Conservation (phyloP, 305 asterid genomes). For the Rubia tinctorum region DNA sequence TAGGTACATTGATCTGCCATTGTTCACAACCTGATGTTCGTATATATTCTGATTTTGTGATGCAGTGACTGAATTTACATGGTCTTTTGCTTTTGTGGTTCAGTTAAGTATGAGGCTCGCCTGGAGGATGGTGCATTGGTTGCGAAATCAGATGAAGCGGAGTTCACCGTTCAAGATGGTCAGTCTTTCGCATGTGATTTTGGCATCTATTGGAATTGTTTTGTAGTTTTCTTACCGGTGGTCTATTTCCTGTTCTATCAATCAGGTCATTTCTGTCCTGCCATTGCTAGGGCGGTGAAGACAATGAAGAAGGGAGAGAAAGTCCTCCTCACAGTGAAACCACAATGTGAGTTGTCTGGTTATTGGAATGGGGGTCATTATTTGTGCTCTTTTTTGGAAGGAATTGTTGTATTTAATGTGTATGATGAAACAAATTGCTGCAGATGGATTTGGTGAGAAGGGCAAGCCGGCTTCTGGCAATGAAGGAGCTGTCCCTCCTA, state of each 20-base stretch:
- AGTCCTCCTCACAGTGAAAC: constrained; percentile 71
- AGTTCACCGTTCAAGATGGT: constrained; percentile 79
- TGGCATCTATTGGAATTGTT: not conserved
- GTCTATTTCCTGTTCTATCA: not conserved
- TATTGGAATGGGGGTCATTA: not conserved
- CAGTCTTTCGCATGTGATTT: not conserved
- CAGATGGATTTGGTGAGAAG: constrained; percentile 97
- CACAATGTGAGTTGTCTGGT: constrained; percentile 55
- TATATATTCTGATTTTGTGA: not conserved
- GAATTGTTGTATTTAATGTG: not conserved
- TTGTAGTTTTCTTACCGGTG: not conserved
- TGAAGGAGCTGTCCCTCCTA: constrained; percentile 73
- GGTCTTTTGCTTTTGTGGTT: not conserved
- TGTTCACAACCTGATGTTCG: not conserved
- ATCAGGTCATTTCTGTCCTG: constrained; percentile 85
- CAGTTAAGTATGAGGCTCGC: constrained; percentile 79
- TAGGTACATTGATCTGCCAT: constrained; percentile 35
- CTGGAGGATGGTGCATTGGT: constrained; percentile 75
- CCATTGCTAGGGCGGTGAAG: constrained; percentile 74
- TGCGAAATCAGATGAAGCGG: constrained; percentile 63
- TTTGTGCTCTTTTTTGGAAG: not conserved
- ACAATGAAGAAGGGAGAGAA: constrained; percentile 94
- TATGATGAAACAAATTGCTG: constrained; percentile 9
- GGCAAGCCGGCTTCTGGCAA: constrained; percentile 67
- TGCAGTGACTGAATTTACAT: not conserved